Conservation (phyloP, 2,329 filamentous ascomycete genomes). For the Passalora sequoiae region DNA sequence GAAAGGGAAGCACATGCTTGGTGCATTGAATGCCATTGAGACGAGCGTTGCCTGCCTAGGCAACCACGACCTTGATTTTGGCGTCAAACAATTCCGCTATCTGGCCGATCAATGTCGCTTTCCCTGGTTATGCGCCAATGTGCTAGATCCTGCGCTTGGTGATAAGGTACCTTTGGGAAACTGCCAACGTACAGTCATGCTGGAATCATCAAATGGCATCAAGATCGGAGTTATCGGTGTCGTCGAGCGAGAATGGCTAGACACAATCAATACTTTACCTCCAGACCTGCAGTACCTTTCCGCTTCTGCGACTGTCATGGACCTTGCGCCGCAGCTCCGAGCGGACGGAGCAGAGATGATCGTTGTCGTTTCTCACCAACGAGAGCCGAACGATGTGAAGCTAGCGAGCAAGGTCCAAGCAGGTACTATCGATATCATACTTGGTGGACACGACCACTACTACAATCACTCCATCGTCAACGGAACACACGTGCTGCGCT, state of each 20-base stretch:
- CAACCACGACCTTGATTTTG: conserved; percentile 93
- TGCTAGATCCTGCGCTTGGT: conserved; percentile 76
- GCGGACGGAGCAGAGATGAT: conserved; percentile 76
- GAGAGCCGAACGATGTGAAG: conserved; percentile 86
- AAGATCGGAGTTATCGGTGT: conserved; percentile 82
- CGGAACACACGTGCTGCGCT: conserved; percentile 76
- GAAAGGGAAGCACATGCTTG: conserved; percentile 86
- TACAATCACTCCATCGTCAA: conserved; percentile 75
- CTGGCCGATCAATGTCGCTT: conserved; percentile 71
- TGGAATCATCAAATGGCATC: conserved; percentile 76
- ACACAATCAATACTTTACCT: conserved; percentile 79
- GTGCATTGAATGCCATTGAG: conserved; percentile 70
- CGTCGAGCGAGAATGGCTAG: conserved; percentile 82
- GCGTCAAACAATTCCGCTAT: conserved; percentile 71
- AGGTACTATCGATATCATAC: conserved; percentile 71
- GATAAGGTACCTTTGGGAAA: conserved; percentile 69
- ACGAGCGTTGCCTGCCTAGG: conserved; percentile 79
- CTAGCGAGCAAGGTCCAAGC: conserved; percentile 65
- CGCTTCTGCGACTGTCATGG: conserved; percentile 67
- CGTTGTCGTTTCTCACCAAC: conserved; percentile 76
- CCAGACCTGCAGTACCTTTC: conserved; percentile 78
- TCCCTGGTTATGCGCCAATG: conserved; percentile 85
- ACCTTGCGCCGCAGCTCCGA: conserved; percentile 67
- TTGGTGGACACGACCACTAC: conserved; percentile 87
- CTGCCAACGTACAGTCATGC: conserved; percentile 67